These are phyloP conservation scores for Microbotryomycetes sp. DNA, from an alignment of 1,284 basidiomycete genomes.

Conservation along the genomic window DNA sequence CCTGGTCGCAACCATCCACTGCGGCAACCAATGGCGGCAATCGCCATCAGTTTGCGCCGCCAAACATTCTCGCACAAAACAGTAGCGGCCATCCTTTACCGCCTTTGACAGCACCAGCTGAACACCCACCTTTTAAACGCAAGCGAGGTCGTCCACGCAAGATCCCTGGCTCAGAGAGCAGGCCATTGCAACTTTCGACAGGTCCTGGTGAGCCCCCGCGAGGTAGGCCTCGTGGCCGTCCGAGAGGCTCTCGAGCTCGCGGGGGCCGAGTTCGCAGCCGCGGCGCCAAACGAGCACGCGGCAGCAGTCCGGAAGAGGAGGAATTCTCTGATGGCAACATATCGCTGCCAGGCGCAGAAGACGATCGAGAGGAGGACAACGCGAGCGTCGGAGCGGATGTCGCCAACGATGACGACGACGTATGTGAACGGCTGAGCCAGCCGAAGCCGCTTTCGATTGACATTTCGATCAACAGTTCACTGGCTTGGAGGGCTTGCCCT, in stretches of 20 bases:
- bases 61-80: conserved; percentile 14
- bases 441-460: no score
- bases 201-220: background rate
- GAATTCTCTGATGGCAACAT: conserved; percentile 5
- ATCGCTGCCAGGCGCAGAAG: conserved; percentile 4
- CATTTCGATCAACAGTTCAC: conserved; percentile 4
- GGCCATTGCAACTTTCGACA: background rate
- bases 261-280: conserved; percentile 12
- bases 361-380: conserved; percentile 3
- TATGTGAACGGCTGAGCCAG: background rate
- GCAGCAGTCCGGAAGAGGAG: conserved; percentile 22
- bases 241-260: conserved; percentile 8
- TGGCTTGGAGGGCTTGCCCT: conserved; percentile 1
- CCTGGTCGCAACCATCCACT: background rate
- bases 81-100: conserved; percentile 12
- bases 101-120: conserved; percentile 8
- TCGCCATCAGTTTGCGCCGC: conserved; percentile 2
- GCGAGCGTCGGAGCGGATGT: conserved; percentile 8
- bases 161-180: conserved; percentile 22
- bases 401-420: conserved; percentile 29
- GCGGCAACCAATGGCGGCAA: background rate
- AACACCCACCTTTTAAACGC: conserved; percentile 18
- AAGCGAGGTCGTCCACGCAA: conserved; percentile 30
- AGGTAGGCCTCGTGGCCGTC: conserved; percentile 13
- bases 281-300: conserved; percentile 17